Conservation (phyloP, 164 flowering plant species). For the Kingdonia uniflora region DNA sequence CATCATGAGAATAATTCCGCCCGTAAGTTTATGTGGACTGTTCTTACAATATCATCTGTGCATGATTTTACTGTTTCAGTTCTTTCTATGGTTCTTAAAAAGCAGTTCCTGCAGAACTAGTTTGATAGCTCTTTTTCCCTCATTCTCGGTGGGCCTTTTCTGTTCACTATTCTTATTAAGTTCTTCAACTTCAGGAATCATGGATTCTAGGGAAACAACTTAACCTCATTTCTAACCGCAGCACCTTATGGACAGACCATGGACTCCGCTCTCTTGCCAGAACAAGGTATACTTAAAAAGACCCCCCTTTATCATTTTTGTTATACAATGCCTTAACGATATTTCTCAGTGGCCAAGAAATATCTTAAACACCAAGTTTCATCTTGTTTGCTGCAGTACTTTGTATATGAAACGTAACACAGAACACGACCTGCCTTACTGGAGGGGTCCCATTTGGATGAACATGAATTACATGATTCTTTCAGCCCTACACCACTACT, state of each 20-base stretch:
- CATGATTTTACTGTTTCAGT: neutral
- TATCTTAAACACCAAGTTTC: constrained; percentile 5
- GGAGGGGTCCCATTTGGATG: constrained; percentile 99
- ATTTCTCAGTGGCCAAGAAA: too few relatives aligned
- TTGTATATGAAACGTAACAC: constrained; percentile 95
- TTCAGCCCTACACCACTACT: constrained; percentile 75
- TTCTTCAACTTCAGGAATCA: constrained; percentile 40
- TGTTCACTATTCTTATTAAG: neutral
- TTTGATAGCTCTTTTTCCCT: too few relatives aligned
- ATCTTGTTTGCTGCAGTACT: constrained; percentile 38
- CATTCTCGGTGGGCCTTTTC: too few relatives aligned
- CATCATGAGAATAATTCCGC: constrained; percentile 67
- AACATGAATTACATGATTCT: constrained; percentile 95
- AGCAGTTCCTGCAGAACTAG: too few relatives aligned
- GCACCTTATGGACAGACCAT: constrained; percentile 74
- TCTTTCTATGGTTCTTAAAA: too few relatives aligned
- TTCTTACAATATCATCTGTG: too few relatives aligned
- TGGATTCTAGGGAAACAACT: constrained; percentile 79
- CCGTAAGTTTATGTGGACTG: constrained; percentile 40
- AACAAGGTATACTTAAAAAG: constrained; percentile 54
- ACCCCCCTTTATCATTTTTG: too few relatives aligned
- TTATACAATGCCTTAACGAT: too few relatives aligned
- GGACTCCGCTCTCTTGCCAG: constrained; percentile 86
- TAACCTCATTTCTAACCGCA: constrained; percentile 71
- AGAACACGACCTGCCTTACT: constrained; percentile 92